phyloP scores from a whole-genome alignment of 805 yeast genomes.

The Schizosaccharomyces octosporus region DNA sequence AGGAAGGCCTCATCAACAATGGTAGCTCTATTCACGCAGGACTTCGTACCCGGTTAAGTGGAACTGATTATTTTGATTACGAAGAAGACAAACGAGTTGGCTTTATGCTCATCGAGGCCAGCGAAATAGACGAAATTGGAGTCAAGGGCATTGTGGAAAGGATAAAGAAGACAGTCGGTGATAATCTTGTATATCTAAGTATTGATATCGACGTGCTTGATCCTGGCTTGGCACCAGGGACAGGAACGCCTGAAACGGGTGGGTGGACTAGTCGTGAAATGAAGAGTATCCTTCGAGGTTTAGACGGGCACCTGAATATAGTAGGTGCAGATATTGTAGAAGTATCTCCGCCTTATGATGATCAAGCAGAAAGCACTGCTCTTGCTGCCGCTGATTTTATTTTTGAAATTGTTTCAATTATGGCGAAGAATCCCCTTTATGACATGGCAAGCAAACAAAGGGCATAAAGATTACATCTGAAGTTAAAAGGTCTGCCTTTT shows the following conservation, averaged over 20 bases:
- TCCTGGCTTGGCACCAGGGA: constrained; percentile 52
- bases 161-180: constrained; percentile 32
- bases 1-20: constrained; percentile 38
- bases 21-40: constrained; percentile 50
- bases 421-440: background rate
- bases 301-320: constrained; percentile 28
- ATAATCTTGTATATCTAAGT: constrained; percentile 46
- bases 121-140: constrained; percentile 49
- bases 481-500: too few relatives aligned
- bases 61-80: constrained; percentile 28
- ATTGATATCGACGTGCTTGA: constrained; percentile 59
- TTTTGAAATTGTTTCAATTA: constrained; percentile 34
- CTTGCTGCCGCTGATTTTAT: constrained; percentile 43
- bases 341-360: constrained; percentile 41
- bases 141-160: constrained; percentile 30
- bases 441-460: background rate
- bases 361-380: constrained; percentile 34
- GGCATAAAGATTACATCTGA: too few relatives aligned
- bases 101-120: constrained; percentile 44
- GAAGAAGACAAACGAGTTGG: constrained; percentile 44
- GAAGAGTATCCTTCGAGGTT: constrained; percentile 30
- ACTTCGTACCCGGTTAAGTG: constrained; percentile 35
- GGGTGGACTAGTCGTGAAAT: constrained; percentile 49
- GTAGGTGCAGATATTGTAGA: constrained; percentile 64
- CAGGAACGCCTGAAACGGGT: constrained; percentile 60